These are phyloP conservation scores for Gloeopeniophorella convolvens DNA, from an alignment of 768 basidiomycete genomes.

Conservation along the genomic window DNA sequence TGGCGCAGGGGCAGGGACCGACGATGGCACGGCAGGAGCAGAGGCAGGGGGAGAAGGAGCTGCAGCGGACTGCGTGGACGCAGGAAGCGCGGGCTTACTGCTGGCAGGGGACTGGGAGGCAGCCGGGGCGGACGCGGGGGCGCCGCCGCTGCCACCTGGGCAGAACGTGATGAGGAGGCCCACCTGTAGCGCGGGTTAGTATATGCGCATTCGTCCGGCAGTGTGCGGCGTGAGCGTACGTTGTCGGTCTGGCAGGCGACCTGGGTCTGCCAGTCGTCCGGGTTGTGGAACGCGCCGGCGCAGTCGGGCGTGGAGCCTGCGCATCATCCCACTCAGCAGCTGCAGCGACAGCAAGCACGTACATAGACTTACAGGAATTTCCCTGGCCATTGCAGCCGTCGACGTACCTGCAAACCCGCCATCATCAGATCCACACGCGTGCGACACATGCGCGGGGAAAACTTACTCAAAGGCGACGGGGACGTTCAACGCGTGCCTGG, in stretches of 20 bases:
- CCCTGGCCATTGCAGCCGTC: constrained; percentile 40
- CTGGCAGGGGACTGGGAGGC: background rate
- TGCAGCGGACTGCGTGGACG: background rate
- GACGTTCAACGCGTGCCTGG: constrained; percentile 36
- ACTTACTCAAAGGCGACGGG: constrained; percentile 35
- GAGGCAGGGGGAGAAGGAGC: background rate
- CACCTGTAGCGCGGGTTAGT: no score
- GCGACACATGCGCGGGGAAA: background rate
- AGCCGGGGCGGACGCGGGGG: background rate
- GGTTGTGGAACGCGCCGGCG: constrained; percentile 35
- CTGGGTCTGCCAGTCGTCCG: constrained; percentile 43
- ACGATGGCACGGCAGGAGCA: no score
- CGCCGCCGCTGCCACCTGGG: background rate
- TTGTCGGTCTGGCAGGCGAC: constrained; percentile 38
- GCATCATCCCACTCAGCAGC: background rate
- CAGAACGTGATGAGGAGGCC: constrained; percentile 5
- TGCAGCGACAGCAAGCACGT: constrained; percentile 26
- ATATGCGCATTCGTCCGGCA: background rate
- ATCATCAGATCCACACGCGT: background rate
- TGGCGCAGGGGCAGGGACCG: no score
- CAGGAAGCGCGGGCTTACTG: background rate
- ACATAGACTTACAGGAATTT: constrained; percentile 33
- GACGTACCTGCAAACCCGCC: constrained; percentile 31
- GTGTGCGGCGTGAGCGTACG: constrained; percentile 29
- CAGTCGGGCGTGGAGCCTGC: constrained; percentile 1